A percentile compares a stretch with the other conserved stretches of the same genome.
phyloP scores from a whole-genome alignment of 2,329 filamentous ascomycete species.

The Aspergillus neotritici region DNA sequence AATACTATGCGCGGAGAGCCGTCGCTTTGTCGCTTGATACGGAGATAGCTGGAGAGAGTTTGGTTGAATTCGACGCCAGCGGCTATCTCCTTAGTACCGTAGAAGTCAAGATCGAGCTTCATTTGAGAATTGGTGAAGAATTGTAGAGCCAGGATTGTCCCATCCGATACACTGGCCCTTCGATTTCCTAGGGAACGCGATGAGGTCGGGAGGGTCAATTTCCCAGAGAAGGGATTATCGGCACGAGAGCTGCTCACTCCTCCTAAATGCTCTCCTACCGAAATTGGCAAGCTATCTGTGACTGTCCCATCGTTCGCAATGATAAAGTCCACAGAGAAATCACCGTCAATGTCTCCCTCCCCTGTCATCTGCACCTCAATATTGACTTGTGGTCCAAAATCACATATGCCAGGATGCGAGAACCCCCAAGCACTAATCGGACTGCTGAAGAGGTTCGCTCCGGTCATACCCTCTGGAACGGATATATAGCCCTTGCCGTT shows the following conservation, averaged over 20 bases:
- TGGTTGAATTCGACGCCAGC: constrained; percentile 1
- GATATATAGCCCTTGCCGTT: not conserved
- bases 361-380: not conserved
- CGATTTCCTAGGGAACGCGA: too few species aligned
- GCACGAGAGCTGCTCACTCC: not conserved
- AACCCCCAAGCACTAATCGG: not conserved
- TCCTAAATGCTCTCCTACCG: not conserved
- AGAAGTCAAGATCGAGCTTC: constrained; percentile 4
- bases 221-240: constrained; percentile 1
- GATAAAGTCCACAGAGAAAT: not conserved
- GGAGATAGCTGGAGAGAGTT: too few species aligned
- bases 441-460: not conserved
- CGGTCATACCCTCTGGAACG: not conserved
- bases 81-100: constrained; percentile 1
- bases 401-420: not conserved
- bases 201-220: not conserved
- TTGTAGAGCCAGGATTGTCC: constrained; percentile 1
- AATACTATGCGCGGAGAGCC: constrained; percentile 1
- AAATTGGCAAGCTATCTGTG: not conserved
- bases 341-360: not conserved
- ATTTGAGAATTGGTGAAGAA: constrained; percentile 4
- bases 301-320: not conserved
- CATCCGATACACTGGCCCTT: constrained; percentile 2
- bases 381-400: not conserved
- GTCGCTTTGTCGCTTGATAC: too few species aligned